Evolutionary conservation across 106 monocot species (phyloP).

Genomic region (Dendrobium nobile): DNA sequence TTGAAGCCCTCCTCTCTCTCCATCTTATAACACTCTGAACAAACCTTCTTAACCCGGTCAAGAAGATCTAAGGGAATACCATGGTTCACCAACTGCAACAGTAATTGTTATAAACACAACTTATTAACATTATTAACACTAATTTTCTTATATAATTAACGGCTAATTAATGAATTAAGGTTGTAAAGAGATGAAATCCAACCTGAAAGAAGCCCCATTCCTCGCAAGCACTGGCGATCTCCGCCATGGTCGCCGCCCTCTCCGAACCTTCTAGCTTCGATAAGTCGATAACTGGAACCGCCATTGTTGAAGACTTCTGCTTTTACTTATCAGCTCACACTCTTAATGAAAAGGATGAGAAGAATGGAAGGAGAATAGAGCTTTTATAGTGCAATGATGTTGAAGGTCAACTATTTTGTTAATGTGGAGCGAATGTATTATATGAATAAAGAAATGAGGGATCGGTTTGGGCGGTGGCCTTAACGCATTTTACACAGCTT

Average conservation of each 20-base stretch:
- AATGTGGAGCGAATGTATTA: not conserved
- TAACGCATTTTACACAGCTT: too few relatives aligned
- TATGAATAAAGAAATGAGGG: not conserved
- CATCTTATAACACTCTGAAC: constrained; percentile 37
- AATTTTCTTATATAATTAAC: not conserved
- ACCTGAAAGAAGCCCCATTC: constrained; percentile 78
- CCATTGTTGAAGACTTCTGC: constrained; percentile 1
- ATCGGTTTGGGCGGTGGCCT: not conserved
- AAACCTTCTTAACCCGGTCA: constrained; percentile 50
- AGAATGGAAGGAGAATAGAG: not conserved
- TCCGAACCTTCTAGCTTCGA: constrained; percentile 31
- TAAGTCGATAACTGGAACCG: constrained; percentile 47
- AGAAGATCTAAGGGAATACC: constrained; percentile 51
- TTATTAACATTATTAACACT: not conserved
- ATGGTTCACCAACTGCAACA: constrained; percentile 51
- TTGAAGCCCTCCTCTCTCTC: constrained; percentile 53
- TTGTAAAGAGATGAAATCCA: not conserved
- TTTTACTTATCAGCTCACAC: too few relatives aligned
- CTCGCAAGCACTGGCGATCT: constrained; percentile 44
- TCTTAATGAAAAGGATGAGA: not conserved
- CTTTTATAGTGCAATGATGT: not conserved
- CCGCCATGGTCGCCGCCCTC: constrained; percentile 23
- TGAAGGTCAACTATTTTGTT: not conserved
- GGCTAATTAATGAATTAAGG: too few relatives aligned
- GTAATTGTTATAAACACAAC: not conserved